Percentiles rank a stretch among this genome's conserved stretches.
Conservation (phyloP, 2,329 filamentous ascomycete species). For the Talaromyces sp. region DNA sequence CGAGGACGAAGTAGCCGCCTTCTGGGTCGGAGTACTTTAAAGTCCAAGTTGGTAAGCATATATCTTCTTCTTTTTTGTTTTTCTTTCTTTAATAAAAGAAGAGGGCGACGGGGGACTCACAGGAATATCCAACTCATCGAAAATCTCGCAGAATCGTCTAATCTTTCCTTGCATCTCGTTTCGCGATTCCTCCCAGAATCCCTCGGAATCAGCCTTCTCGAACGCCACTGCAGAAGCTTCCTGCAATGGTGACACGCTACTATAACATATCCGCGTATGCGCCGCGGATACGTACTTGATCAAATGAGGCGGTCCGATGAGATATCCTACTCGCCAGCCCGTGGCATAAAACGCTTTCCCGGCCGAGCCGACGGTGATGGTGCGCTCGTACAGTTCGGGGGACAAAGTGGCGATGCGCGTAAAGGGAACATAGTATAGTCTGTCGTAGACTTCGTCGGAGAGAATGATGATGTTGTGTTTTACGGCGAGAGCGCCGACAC, state of each 20-base stretch:
- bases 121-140: slow-evolving; percentile 68
- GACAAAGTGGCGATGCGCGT: slow-evolving; percentile 88
- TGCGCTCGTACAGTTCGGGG: slow-evolving; percentile 81
- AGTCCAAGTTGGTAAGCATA: background rate
- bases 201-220: slow-evolving; percentile 76
- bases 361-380: slow-evolving; percentile 88
- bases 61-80: too few relatives aligned
- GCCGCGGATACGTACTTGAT: slow-evolving; percentile 90
- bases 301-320: slow-evolving; percentile 82
- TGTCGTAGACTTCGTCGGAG: slow-evolving; percentile 90
- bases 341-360: slow-evolving; percentile 99
- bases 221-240: slow-evolving; percentile 93
- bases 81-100: too few relatives aligned
- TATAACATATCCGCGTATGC: slow-evolving; percentile 95
- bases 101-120: too few relatives aligned
- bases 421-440: slow-evolving; percentile 91
- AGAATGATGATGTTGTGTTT: slow-evolving; percentile 93
- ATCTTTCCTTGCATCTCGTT: slow-evolving; percentile 88
- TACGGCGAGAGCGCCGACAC: slow-evolving; percentile 82
- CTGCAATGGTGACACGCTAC: slow-evolving; percentile 85
- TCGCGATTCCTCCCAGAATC: slow-evolving; percentile 84
- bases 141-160: slow-evolving; percentile 77
- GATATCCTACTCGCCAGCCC: slow-evolving; percentile 93
- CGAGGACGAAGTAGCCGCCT: slow-evolving; percentile 95
- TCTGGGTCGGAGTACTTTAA: slow-evolving; percentile 78